phyloP scores from a whole-genome alignment of 148 eudicot genomes.

The Vaccinium corymbosum region DNA sequence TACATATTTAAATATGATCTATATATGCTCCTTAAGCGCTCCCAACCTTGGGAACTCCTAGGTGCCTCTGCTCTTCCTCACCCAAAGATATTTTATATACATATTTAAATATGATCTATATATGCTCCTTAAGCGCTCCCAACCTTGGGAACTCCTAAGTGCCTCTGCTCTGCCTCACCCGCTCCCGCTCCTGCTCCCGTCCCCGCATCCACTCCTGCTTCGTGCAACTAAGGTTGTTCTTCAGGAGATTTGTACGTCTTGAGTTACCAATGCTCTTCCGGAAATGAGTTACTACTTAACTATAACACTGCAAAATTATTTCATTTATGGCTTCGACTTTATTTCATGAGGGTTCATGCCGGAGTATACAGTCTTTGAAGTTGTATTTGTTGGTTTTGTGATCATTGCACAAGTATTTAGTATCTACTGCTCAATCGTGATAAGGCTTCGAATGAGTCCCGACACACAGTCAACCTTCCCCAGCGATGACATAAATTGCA shows the following conservation, averaged over 20 bases:
- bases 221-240: background rate
- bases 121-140: too few relatives aligned
- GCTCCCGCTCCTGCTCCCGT: too few relatives aligned
- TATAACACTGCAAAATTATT: background rate
- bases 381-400: background rate
- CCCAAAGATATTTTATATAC: too few relatives aligned
- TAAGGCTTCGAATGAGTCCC: background rate
- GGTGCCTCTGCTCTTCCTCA: too few relatives aligned
- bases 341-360: background rate
- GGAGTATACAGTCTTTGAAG: background rate
- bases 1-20: too few relatives aligned
- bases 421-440: background rate
- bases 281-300: background rate
- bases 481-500: background rate
- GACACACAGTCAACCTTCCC: background rate
- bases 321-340: background rate
- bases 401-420: background rate
- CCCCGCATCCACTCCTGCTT: too few relatives aligned
- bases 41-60: too few relatives aligned
- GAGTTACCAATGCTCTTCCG: background rate
- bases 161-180: too few relatives aligned
- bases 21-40: too few relatives aligned
- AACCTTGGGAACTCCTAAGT: too few relatives aligned
- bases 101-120: too few relatives aligned
- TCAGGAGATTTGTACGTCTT: too few relatives aligned